phyloP scores from a whole-genome alignment of 768 basidiomycete species.

The Coprinellus aureogranulatus region DNA sequence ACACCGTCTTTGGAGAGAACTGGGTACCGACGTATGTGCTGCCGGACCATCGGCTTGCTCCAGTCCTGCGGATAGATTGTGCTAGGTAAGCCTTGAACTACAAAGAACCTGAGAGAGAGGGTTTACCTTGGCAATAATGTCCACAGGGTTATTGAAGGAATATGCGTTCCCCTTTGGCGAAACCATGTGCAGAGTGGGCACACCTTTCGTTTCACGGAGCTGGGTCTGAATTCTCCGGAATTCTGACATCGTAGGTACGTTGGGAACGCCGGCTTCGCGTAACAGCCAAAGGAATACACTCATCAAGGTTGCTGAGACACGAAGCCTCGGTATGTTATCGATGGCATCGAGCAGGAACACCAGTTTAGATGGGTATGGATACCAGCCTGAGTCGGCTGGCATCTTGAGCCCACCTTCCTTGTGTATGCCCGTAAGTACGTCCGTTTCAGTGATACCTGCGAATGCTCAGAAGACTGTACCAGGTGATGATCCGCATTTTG shows the following conservation, averaged over 20 bases:
- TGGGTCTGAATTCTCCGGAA: constrained; percentile 22
- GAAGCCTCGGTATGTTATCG: constrained; percentile 30
- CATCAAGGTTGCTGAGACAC: constrained; percentile 26
- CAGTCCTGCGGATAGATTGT: constrained; percentile 32
- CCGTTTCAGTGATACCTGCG: not conserved
- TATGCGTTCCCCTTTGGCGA: constrained; percentile 27
- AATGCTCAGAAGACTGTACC: no score
- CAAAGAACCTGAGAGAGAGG: no score
- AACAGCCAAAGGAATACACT: constrained; percentile 31
- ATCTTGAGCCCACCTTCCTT: not conserved
- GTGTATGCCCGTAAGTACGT: not conserved
- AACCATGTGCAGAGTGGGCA: constrained; percentile 18
- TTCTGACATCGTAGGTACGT: constrained; percentile 13
- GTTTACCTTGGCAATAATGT: constrained; percentile 26
- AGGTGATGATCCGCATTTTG: no score
- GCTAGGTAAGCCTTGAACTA: no score
- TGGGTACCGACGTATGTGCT: constrained; percentile 27
- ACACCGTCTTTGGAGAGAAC: constrained; percentile 22
- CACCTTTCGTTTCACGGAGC: constrained; percentile 13
- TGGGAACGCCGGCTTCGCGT: constrained; percentile 19
- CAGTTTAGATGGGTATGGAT: constrained; percentile 13
- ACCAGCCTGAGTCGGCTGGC: constrained; percentile 1
- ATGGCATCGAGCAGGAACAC: constrained; percentile 27
- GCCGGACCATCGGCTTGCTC: constrained; percentile 24
- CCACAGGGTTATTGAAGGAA: constrained; percentile 27